Evolutionary conservation across 2,329 filamentous ascomycete genomes (phyloP), one percentile per base, ranked within the genome.

Genomic region (Xylariaceae sp.): DNA sequence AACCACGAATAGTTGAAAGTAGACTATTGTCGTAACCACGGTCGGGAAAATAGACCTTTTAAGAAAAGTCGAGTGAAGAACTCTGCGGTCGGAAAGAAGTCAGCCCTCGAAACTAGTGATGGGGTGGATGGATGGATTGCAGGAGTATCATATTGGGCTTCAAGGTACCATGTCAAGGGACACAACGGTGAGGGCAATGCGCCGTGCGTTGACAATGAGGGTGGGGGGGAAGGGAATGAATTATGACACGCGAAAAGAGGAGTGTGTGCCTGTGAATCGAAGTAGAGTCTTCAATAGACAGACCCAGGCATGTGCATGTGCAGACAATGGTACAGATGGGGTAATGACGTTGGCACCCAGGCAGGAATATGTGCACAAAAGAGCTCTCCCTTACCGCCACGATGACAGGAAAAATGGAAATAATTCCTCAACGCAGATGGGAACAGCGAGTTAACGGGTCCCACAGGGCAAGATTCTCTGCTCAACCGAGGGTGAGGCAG

Each of bases 361-460:
- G 53, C 23, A 15, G n/a, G 56, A 57, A 55, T 67, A 65, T 65
- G 65, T 62, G 61, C 64, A 61, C 49, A 65, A 67, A 67, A 64
- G 52, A 59, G 64, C 62, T 67, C 63, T 73, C 68, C 73, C 82
- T 82, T 83, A 84, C 81, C 78, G 76, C 76, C 76, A 78, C 74
- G 73, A 73, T 78, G 72, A 73, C 74, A 73, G 73, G 73, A 77
- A 73, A 76, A 73, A 76, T 78, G 76, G 77, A 74, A 30, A 76
- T 72, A 78, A 76, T 78, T 77, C 76, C 77, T 77, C 73, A 63
- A 63, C 73, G 71, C 72, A 30, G 71, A 77, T 78, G 78, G 82
- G 79, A 84, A 79, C 77, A 80, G 82, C 82, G 82, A 85, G 80
- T 76, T 81, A 85, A 85, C 81, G 82, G 83, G 80, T 85, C 82